Conservation (phyloP, 2,329 filamentous ascomycete genomes). For the Fusarium pininemorale region DNA sequence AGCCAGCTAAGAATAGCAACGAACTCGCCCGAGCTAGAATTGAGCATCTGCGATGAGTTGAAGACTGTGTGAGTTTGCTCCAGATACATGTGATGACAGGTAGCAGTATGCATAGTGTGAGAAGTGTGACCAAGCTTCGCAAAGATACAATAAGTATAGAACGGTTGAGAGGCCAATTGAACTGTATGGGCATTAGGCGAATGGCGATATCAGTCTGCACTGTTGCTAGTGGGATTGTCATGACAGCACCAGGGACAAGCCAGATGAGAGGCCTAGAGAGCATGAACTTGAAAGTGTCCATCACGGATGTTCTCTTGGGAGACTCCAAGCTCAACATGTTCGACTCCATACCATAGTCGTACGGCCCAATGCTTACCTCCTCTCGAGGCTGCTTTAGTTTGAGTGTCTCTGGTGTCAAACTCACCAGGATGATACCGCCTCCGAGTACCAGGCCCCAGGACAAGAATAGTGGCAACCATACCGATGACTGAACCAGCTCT, state of each 20-base stretch:
- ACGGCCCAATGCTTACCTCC: neutral
- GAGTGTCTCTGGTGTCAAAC: slow-evolving; percentile 38
- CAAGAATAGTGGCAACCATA: slow-evolving; percentile 36
- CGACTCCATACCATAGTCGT: neutral
- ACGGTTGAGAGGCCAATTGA: slow-evolving; percentile 33
- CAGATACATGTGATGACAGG: slow-evolving; percentile 25
- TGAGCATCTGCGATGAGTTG: slow-evolving; percentile 16
- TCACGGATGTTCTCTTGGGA: neutral
- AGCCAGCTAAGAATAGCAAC: slow-evolving; percentile 35
- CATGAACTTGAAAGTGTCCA: slow-evolving; percentile 17
- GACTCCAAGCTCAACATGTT: neutral
- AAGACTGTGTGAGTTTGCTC: neutral
- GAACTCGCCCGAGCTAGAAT: slow-evolving; percentile 34
- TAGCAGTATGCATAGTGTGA: slow-evolving; percentile 37
- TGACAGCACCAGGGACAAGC: slow-evolving; percentile 38
- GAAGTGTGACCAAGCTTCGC: slow-evolving; percentile 32
- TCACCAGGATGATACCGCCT: slow-evolving; percentile 24
- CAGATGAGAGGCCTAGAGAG: slow-evolving; percentile 31
- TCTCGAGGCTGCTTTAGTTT: neutral
- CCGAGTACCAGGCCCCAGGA: slow-evolving; percentile 29
- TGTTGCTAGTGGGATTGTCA: slow-evolving; percentile 34
- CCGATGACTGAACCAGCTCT: slow-evolving; percentile 21
- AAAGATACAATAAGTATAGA: slow-evolving; percentile 39
- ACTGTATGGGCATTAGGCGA: slow-evolving; percentile 42
- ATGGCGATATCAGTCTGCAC: slow-evolving; percentile 36